Conservation (phyloP, 2,329 filamentous ascomycete genomes). For the Emmonsiellopsis sp. region DNA sequence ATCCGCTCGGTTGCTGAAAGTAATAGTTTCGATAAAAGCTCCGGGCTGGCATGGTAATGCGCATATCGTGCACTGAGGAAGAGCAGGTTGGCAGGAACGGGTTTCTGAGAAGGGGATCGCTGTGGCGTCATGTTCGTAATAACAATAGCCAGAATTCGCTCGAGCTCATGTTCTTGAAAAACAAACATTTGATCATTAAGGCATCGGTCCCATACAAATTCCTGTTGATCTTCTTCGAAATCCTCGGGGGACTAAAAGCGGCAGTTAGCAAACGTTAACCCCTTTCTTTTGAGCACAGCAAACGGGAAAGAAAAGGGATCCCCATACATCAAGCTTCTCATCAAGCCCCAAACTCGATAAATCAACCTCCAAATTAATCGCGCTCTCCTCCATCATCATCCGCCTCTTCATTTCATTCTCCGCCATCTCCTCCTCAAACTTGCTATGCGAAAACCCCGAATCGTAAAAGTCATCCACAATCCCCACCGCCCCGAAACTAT, state of each 20-base stretch:
- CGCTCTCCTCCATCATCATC: slow-evolving; percentile 97
- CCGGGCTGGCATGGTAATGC: slow-evolving; percentile 85
- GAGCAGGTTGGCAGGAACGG: slow-evolving; percentile 92
- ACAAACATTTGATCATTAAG: slow-evolving; percentile 99
- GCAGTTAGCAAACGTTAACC: slow-evolving; percentile 4
- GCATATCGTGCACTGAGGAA: slow-evolving; percentile 94
- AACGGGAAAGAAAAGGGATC: slow-evolving; percentile 5
- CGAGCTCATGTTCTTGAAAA: slow-evolving; percentile 89
- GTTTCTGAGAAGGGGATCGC: slow-evolving; percentile 91
- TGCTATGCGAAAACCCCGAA: slow-evolving; percentile 81
- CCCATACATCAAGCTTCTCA: slow-evolving; percentile 76
- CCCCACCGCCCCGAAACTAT: slow-evolving; percentile 45
- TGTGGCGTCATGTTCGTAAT: slow-evolving; percentile 98
- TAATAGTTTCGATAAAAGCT: slow-evolving; percentile 72
- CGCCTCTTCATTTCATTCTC: slow-evolving; percentile 91
- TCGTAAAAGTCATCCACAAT: slow-evolving; percentile 83
- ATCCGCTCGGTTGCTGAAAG: slow-evolving; percentile 89
- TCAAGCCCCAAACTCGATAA: slow-evolving; percentile 92
- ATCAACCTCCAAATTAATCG: slow-evolving; percentile 92
- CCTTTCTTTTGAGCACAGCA: neutral
- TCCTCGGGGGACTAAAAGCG: slow-evolving; percentile 54
- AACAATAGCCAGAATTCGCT: slow-evolving; percentile 85
- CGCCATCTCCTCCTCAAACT: slow-evolving; percentile 93
- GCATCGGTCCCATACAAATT: slow-evolving; percentile 93
- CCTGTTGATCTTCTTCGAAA: slow-evolving; percentile 77